Base-by-base conservation (phyloP, 768 basidiomycete genomes). In the Leucocoprinus leucothites region DNA sequence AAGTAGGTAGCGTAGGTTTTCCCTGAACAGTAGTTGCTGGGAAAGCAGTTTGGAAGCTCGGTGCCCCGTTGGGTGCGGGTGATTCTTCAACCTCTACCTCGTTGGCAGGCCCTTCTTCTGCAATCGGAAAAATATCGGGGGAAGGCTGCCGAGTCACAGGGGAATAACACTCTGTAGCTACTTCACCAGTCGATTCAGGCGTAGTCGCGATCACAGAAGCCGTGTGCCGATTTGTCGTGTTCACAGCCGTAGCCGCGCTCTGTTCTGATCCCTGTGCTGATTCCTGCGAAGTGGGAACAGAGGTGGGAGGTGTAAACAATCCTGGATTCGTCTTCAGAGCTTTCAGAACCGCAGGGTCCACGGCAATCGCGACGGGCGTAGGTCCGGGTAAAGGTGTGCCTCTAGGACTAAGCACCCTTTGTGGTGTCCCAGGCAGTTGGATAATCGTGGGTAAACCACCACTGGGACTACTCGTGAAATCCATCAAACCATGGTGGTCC, bases 401-500 rank as follows among this genome's bases (percentile, higher is more conserved):
- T 13, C 58, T 56, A 6, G 65, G 60, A 40, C 59, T 64, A 5
- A 61, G 45, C 2, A 61, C 53, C 41, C 48, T 58, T 14, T 62
- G 60, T 7, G 64, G 64, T 13, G 65, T 63, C 24, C 58, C 61
- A 13, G 67, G 61, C n/a, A 63, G 44, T 36, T 56, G 64, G n/a
- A 63, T 58, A 11, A 60, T 60, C 40, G 51, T 48, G 11, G 56
- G 50, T 21, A 56, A 53, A 21, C 36, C 47, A 38, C 43, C 52
- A 26, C 48, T 50, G 54, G 49, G 64, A 53, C 60, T 44, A n/a
- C 38, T 18, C 8, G 60, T 38, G 31, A 42, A 58, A 45, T 60
- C 55, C 9, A 70, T 65, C 13, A 73, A 72, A 54, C 79, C 77
- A 26, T 14, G 9, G 7, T 14, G 18, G 1, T 18, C 36, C 26